phyloP scores from a whole-genome alignment of 352 stramenopile genomes.

The Phytophthora colocasiae region DNA sequence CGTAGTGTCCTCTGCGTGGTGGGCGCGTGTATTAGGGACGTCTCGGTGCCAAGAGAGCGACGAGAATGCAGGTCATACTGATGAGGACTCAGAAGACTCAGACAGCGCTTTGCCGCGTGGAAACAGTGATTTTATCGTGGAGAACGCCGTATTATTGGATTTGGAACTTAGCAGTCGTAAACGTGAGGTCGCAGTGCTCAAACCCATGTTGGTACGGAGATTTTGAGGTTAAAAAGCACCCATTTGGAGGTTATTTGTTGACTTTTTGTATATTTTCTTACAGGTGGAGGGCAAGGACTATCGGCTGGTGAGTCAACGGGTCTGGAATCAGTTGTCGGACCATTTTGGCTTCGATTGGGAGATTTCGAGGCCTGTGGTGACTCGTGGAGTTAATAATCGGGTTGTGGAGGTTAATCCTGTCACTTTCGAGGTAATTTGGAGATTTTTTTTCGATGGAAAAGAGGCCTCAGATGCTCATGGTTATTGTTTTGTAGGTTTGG shows the following conservation, averaged over 20 bases:
- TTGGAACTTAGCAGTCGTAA: slow-evolving; percentile 43
- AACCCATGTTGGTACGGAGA: slow-evolving; percentile 56
- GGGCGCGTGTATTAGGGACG: slow-evolving; percentile 45
- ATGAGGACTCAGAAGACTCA: slow-evolving; percentile 45
- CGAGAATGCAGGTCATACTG: slow-evolving; percentile 30
- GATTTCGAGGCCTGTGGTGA: slow-evolving; percentile 68
- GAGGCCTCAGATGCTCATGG: background rate
- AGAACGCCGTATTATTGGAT: slow-evolving; percentile 68
- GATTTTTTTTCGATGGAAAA: background rate
- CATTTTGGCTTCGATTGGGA: slow-evolving; percentile 76
- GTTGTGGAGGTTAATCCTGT: slow-evolving; percentile 77
- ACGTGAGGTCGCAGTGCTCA: slow-evolving; percentile 59
- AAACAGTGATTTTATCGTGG: slow-evolving; percentile 26
- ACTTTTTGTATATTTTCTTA: slow-evolving; percentile 2
- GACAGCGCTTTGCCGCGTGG: slow-evolving; percentile 16
- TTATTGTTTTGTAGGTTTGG: slow-evolving; percentile 23
- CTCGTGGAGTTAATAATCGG: slow-evolving; percentile 45
- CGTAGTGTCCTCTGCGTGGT: slow-evolving; percentile 64
- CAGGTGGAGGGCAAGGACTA: slow-evolving; percentile 74
- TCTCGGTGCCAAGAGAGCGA: slow-evolving; percentile 25
- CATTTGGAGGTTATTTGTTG: background rate
- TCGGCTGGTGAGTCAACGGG: slow-evolving; percentile 67
- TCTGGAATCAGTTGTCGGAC: slow-evolving; percentile 75
- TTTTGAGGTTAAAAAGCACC: slow-evolving; percentile 6
- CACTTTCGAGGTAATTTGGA: slow-evolving; percentile 63